These are phyloP conservation scores for Penicillium corylophilum DNA, from an alignment of 2,329 filamentous ascomycete genomes.

Conservation along the genomic window DNA sequence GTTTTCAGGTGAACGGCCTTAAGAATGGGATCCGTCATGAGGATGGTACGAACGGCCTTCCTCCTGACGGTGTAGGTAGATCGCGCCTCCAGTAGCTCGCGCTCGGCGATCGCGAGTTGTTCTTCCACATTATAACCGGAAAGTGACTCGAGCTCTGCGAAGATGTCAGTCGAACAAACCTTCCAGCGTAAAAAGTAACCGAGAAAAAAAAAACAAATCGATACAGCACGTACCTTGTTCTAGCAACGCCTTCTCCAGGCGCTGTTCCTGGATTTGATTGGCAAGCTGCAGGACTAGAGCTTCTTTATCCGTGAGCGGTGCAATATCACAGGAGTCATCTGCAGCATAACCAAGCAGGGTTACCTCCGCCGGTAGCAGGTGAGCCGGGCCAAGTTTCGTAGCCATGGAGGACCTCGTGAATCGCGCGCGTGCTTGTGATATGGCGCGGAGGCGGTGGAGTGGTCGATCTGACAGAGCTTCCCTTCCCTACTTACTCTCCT, in stretches of 20 bases:
- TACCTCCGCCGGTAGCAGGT: conserved; percentile 35
- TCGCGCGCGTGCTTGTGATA: conserved; percentile 31
- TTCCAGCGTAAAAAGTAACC: neutral
- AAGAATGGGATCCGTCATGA: conserved; percentile 72
- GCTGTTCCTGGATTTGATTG: conserved; percentile 68
- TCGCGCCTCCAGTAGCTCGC: conserved; percentile 67
- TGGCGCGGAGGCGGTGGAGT: conserved; percentile 22
- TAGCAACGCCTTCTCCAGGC: conserved; percentile 69
- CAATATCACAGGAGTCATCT: conserved; percentile 46
- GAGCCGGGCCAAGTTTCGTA: conserved; percentile 31
- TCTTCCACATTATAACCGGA: conserved; percentile 55
- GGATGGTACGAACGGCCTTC: conserved; percentile 65
- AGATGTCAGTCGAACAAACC: conserved; percentile 6
- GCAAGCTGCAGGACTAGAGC: conserved; percentile 66
- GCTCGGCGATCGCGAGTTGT: conserved; percentile 56
- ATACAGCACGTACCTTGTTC: conserved; percentile 39
- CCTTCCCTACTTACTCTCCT: conserved; percentile 15
- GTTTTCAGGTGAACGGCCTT: conserved; percentile 72
- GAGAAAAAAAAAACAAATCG: neutral
- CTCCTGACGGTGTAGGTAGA: conserved; percentile 69
- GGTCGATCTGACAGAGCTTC: conserved; percentile 19
- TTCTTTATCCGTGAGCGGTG: conserved; percentile 66
- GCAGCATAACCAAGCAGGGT: conserved; percentile 43
- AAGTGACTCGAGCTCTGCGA: conserved; percentile 33
- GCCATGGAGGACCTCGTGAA: conserved; percentile 38